Evolutionary conservation across 768 basidiomycete genomes (phyloP), one percentile per base, ranked within the genome.

Genomic region (Strobilomyces confusus): DNA sequence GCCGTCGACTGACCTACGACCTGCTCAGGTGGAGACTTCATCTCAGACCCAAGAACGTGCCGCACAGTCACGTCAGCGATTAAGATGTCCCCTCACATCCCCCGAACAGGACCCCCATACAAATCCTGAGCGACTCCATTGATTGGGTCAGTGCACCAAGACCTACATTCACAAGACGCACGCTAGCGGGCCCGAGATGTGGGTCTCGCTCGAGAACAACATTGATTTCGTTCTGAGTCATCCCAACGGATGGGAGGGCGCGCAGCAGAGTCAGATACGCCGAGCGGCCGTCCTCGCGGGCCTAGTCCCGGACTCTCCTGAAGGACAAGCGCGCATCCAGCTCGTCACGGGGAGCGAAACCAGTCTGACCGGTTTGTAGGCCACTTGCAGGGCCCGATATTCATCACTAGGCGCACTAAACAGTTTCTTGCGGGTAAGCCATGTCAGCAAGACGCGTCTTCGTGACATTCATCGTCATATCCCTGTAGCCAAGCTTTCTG

Each of bases 301-400:
- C 9, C 63, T 79, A 1, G 61, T 79, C 4, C 70, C 71, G 0
- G 69, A 74, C 56, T 71, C 64, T 5, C 52, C 59, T 17, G 63
- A 58, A 19, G 78, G 74, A 0, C 69, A 72, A 52, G 48, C 63
- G 38, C 72, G 73, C 14, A 62, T 80, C 19, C 66, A 69, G 22
- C 77, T 80, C 25, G 75, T 80, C 13, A 75, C 76, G 1, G 81
- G 82, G 52, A 80, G 79, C 30, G 80, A 82, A 60, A 80, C 80
- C 0, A 76, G 75, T 63, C 61, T 81, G 12, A n/a, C n/a, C n/a
- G n/a, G n/a, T n/a, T 48, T 54, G 9, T 46, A 81, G 80, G 78
- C 58, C 72, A 72, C 36, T 72, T 81, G 44, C 69, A 75, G 52
- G 80, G 80, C 19, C 79, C 80, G 0, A 70, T 80, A 4, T 81